Percentiles rank a stretch among this genome's conserved stretches.
These are phyloP conservation scores for Coemansia javaensis DNA, from an alignment of 192 early-diverging fungal genomes.

Conservation along the genomic window DNA sequence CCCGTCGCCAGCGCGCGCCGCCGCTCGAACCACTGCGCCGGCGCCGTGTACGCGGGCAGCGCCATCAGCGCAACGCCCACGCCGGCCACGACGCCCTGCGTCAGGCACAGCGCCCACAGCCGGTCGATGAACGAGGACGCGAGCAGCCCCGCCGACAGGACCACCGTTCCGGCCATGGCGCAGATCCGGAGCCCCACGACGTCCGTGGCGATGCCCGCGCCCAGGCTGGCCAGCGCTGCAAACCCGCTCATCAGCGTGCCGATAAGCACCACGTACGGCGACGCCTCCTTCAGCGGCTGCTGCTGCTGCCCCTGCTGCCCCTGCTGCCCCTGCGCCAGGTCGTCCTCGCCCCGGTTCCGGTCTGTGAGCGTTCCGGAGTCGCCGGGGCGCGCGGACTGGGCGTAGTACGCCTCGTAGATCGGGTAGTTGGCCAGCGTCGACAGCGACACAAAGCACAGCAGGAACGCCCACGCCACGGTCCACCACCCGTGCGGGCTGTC, in stretches of 20 bases:
- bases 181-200: conserved; percentile 6
- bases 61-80: conserved; percentile 45
- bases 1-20: conserved; percentile 49
- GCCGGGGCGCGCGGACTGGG: background rate
- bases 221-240: conserved; percentile 10
- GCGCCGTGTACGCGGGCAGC: conserved; percentile 46
- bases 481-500: conserved; percentile 17
- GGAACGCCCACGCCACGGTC: conserved; percentile 21
- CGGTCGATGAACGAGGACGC: conserved; percentile 49
- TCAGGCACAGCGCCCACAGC: conserved; percentile 56
- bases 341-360: background rate
- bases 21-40: conserved; percentile 53
- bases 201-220: conserved; percentile 21
- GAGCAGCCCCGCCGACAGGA: conserved; percentile 40
- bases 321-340: conserved; percentile 1
- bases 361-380: background rate
- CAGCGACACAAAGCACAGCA: conserved; percentile 18
- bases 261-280: conserved; percentile 18
- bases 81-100: conserved; percentile 57
- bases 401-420: conserved; percentile 32
- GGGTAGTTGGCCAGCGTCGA: conserved; percentile 32
- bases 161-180: conserved; percentile 25
- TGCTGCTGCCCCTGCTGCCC: no score
- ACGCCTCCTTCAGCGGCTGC: background rate
- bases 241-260: conserved; percentile 27